Percentiles rank a stretch among this genome's conserved stretches.
These are phyloP conservation scores for Fraxinus americana DNA, from an alignment of 257 asterid genomes.

Conservation along the genomic window DNA sequence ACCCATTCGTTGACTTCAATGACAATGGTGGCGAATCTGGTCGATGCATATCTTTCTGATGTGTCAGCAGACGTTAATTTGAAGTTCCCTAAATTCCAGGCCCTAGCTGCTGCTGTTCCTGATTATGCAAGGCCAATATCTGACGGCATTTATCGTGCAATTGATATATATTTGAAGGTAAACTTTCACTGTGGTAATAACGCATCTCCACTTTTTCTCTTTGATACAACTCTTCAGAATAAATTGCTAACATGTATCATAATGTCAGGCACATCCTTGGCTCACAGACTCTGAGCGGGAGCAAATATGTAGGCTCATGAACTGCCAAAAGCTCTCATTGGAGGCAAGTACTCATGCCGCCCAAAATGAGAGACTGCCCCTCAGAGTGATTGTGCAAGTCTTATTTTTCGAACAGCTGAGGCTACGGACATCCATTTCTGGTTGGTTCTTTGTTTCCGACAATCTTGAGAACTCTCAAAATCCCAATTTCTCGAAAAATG, in stretches of 20 bases:
- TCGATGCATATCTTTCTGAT: slow-evolving; percentile 85
- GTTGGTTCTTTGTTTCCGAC: slow-evolving; percentile 85
- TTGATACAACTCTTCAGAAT: background rate
- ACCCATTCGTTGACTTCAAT: slow-evolving; percentile 47
- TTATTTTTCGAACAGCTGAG: slow-evolving; percentile 87
- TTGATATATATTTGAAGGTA: slow-evolving; percentile 90
- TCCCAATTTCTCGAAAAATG: slow-evolving; percentile 43
- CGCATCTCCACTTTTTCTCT: background rate
- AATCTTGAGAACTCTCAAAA: slow-evolving; percentile 61
- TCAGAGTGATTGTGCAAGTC: slow-evolving; percentile 84
- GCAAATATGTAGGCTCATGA: slow-evolving; percentile 78
- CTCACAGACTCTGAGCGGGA: slow-evolving; percentile 70
- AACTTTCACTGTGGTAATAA: background rate
- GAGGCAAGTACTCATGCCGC: slow-evolving; percentile 98
- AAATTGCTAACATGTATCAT: background rate
- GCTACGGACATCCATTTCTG: slow-evolving; percentile 78
- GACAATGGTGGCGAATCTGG: slow-evolving; percentile 82
- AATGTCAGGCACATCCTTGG: slow-evolving; percentile 87
- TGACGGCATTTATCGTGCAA: slow-evolving; percentile 89
- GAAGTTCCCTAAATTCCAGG: slow-evolving; percentile 71
- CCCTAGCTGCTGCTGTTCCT: slow-evolving; percentile 79
- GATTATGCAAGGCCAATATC: slow-evolving; percentile 80
- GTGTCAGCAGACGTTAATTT: slow-evolving; percentile 79
- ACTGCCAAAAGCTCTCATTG: slow-evolving; percentile 84
- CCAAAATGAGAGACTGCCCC: slow-evolving; percentile 86